Evolutionary conservation across 345 rosid species (phyloP).

Genomic region (Kernera saxatilis): DNA sequence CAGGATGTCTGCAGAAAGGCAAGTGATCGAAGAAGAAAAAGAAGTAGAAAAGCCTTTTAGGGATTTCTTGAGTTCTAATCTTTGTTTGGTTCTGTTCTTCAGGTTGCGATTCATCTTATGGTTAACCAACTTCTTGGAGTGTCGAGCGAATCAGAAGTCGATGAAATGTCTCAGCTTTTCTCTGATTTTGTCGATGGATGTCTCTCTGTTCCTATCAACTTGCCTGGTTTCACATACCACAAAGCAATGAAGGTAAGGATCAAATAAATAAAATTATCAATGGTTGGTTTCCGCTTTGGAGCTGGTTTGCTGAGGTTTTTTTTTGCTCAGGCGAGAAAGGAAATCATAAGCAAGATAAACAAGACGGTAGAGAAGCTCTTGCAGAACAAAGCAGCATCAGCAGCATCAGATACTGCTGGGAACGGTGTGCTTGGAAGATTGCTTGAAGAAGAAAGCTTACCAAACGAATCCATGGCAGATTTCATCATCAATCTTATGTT

Average conservation of each 20-base stretch:
- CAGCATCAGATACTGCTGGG: slow-evolving; percentile 19
- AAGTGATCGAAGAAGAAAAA: slow-evolving; percentile 9
- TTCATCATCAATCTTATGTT: slow-evolving; percentile 80
- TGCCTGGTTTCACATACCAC: slow-evolving; percentile 71
- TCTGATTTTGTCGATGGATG: slow-evolving; percentile 88
- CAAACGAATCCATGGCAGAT: slow-evolving; percentile 61
- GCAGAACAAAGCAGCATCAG: slow-evolving; percentile 18
- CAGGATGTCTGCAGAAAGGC: slow-evolving; percentile 87
- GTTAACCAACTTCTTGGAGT: slow-evolving; percentile 72
- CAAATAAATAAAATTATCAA: background rate
- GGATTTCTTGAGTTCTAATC: background rate
- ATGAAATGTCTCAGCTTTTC: slow-evolving; percentile 70
- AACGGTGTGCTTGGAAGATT: slow-evolving; percentile 65
- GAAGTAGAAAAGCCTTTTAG: background rate
- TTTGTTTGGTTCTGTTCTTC: slow-evolving; percentile 9
- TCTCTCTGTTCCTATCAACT: slow-evolving; percentile 70
- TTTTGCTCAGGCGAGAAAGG: slow-evolving; percentile 54
- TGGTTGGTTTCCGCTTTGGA: background rate
- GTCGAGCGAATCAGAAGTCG: slow-evolving; percentile 53
- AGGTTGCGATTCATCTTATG: slow-evolving; percentile 85
- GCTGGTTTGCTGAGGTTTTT: background rate
- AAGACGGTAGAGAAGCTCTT: slow-evolving; percentile 37
- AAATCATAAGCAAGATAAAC: slow-evolving; percentile 59
- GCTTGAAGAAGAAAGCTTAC: slow-evolving; percentile 61
- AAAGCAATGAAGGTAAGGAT: slow-evolving; percentile 64